Evolutionary conservation across 1,284 basidiomycete species (phyloP).

Genomic region (Malassezia vespertilionis): DNA sequence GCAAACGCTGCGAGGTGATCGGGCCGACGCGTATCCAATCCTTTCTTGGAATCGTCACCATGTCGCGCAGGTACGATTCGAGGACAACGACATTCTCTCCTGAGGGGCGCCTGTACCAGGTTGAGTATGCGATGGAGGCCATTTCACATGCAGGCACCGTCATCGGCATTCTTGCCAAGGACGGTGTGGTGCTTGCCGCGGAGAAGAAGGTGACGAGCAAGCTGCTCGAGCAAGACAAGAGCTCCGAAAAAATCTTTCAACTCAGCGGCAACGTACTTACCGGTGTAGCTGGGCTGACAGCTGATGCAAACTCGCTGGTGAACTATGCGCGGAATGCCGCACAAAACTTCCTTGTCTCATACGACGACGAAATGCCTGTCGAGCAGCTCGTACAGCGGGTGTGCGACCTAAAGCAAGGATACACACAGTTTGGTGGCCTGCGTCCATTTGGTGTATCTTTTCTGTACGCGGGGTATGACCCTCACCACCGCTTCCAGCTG

Average conservation of each 20-base stretch:
- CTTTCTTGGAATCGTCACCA: conserved; percentile 14
- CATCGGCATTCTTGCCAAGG: conserved; percentile 78
- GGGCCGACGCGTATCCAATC: neutral
- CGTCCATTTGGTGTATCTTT: conserved; percentile 95
- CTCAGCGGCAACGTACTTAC: conserved; percentile 85
- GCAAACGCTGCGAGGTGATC: conserved; percentile 5
- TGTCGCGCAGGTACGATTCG: conserved; percentile 46
- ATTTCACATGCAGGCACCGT: conserved; percentile 95
- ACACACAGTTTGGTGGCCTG: conserved; percentile 94
- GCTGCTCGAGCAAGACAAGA: conserved; percentile 77
- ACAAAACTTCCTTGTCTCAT: conserved; percentile 71
- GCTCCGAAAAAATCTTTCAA: conserved; percentile 93
- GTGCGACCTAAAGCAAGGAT: conserved; percentile 96
- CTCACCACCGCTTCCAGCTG: conserved; percentile 89
- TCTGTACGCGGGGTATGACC: conserved; percentile 90
- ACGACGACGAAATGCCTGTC: conserved; percentile 96
- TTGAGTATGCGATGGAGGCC: conserved; percentile 98
- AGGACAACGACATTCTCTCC: conserved; percentile 43
- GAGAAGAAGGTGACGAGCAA: conserved; percentile 99
- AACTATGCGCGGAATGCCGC: conserved; percentile 86
- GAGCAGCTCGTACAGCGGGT: conserved; percentile 85
- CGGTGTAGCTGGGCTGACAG: conserved; percentile 88
- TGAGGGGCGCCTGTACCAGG: conserved; percentile 53
- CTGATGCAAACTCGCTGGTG: conserved; percentile 93
- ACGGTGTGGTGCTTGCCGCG: conserved; percentile 86